Conservation (phyloP, 371 early-diverging fungal species). For the Syncephalastrum monosporum region DNA sequence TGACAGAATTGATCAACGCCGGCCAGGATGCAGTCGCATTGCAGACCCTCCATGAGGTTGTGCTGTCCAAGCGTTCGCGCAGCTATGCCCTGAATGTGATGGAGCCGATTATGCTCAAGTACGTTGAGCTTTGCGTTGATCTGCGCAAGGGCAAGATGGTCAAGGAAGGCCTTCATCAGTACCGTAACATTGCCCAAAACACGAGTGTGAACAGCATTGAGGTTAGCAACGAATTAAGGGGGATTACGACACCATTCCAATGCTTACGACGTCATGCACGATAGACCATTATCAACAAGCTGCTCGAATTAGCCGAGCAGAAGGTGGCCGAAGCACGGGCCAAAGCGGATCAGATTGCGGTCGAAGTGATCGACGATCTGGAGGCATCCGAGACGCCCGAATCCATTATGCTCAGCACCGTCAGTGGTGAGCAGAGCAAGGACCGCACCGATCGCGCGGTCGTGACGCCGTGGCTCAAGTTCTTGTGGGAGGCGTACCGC, state of each 20-base stretch:
- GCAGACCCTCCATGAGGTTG: constrained; percentile 85
- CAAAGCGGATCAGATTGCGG: constrained; percentile 85
- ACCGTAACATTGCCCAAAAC: constrained; percentile 96
- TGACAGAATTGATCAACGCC: constrained; percentile 87
- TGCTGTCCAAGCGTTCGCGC: constrained; percentile 86
- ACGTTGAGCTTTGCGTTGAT: constrained; percentile 89
- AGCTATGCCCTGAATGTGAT: constrained; percentile 73
- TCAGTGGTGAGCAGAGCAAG: constrained; percentile 91
- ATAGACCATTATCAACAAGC: constrained; percentile 78
- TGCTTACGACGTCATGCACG: background rate
- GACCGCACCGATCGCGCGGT: constrained; percentile 96
- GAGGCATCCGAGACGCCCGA: constrained; percentile 97
- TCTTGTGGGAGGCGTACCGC: constrained; percentile 98
- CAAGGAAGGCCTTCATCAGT: constrained; percentile 94
- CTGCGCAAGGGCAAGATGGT: constrained; percentile 88
- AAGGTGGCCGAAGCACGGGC: constrained; percentile 91
- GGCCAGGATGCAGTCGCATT: constrained; percentile 87
- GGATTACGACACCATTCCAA: background rate
- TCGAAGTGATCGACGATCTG: constrained; percentile 88
- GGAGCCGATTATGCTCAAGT: constrained; percentile 92
- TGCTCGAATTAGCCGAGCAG: constrained; percentile 84
- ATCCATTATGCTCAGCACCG: constrained; percentile 91
- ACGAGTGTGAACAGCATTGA: constrained; percentile 88
- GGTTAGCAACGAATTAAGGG: constrained; percentile 35
- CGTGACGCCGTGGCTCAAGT: constrained; percentile 97